These are phyloP conservation scores for Eucalyptus virginea DNA, from an alignment of 345 rosid species.

Conservation along the genomic window DNA sequence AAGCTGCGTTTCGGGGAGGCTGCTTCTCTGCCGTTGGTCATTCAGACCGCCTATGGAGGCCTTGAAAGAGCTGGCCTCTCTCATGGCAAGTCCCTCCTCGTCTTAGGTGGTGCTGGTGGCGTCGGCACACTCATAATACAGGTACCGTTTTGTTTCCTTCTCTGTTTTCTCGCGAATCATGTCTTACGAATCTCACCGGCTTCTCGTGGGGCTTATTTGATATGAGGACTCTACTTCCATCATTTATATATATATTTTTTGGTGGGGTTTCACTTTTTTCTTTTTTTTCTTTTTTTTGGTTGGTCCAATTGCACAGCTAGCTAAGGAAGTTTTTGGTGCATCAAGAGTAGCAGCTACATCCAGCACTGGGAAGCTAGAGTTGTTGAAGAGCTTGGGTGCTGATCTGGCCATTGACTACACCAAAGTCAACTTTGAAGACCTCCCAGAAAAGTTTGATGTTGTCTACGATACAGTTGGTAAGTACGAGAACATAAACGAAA, in stretches of 20 bases:
- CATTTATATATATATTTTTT: not conserved
- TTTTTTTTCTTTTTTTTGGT: not conserved
- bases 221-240: not conserved
- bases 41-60: conserved; percentile 76
- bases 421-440: conserved; percentile 61
- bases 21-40: conserved; percentile 69
- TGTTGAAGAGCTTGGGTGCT: conserved; percentile 60
- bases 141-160: too few relatives aligned
- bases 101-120: conserved; percentile 88
- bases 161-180: too few relatives aligned
- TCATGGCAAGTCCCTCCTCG: conserved; percentile 66
- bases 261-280: not conserved
- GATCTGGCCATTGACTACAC: conserved; percentile 89
- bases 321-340: conserved; percentile 67
- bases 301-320: conserved; percentile 23
- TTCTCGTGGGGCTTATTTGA: not conserved
- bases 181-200: not conserved
- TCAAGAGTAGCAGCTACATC: conserved; percentile 79
- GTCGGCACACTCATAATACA: conserved; percentile 69
- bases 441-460: conserved; percentile 65
- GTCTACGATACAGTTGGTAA: conserved; percentile 79
- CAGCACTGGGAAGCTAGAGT: conserved; percentile 56
- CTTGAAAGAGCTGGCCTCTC: conserved; percentile 61
- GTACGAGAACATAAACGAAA: not conserved
- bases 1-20: conserved; percentile 63